Evolutionary conservation across 495 filamentous ascomycete genomes (phyloP).

Genomic region (Stereocaulon alpinum): DNA sequence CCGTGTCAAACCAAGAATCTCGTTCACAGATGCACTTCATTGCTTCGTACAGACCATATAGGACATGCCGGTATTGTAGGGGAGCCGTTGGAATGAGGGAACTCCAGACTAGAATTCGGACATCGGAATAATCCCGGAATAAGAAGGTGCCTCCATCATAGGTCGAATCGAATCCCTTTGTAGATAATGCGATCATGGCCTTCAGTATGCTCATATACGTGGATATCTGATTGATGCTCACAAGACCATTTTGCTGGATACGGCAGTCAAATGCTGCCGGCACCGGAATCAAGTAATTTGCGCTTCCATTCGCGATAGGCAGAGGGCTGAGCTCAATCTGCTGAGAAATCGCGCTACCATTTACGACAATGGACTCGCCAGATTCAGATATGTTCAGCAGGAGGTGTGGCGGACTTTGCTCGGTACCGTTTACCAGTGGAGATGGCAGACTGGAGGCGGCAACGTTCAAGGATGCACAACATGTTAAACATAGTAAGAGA

Average conservation of each 20-base stretch:
- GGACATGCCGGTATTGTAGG: not conserved
- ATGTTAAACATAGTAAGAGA: not conserved
- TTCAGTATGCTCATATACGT: not conserved
- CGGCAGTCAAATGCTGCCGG: not conserved
- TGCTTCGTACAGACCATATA: not conserved
- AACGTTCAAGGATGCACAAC: not conserved
- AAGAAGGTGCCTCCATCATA: not conserved
- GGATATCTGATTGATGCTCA: not conserved
- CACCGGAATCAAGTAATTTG: not conserved
- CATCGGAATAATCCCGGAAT: not conserved
- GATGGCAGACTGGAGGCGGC: not conserved
- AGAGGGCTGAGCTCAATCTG: not conserved
- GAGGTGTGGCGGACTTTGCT: not conserved
- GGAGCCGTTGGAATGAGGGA: not conserved
- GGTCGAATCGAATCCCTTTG: not conserved
- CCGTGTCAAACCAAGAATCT: not conserved
- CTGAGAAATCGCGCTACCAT: not conserved
- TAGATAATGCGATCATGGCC: conserved; percentile 2
- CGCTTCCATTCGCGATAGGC: not conserved
- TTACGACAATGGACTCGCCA: not conserved
- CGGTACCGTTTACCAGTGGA: not conserved
- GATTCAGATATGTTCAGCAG: not conserved
- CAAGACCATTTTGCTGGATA: not conserved
- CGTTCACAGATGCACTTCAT: not conserved
- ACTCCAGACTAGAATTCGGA: not conserved